Base-by-base conservation (phyloP, 352 stramenopile species). In the Phytopythium boreale region DNA sequence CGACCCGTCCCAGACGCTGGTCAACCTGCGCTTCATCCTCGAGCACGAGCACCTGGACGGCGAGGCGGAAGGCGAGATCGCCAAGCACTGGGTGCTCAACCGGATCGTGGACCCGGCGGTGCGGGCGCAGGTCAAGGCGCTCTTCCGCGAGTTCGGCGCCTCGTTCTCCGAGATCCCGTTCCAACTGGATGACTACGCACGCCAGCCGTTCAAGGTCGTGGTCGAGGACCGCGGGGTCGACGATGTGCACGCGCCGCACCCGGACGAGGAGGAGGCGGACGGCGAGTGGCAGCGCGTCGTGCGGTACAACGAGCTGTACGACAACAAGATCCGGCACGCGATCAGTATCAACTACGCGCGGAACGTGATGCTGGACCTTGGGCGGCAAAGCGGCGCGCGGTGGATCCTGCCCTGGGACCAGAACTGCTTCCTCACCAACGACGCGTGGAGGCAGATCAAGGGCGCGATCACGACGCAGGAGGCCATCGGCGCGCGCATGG, bases 321-420 rank as follows among this genome's bases (percentile, higher is more conserved):
- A 77, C 61, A 62, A 58, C 39, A 87, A 87, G 64, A 85, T 77
- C 59, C 69, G 75, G 37, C 82, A 82, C 51, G 76, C 72, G 9
- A 58, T 87, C 52, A 78, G 72, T 50, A 78, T 87, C 50, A 87
- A 87, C 50, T 58, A 61, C 4, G 79, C 76, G 29, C 72, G 76
- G 1, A 87, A 87, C 39, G 43, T 65, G 11, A 87, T 87, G 74
- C 46, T 85, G 12, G 74, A 76, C 20, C 71, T 85, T 39, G 76
- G 76, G 2, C 56, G 39, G 15, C 29, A 61, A 0, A 69, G 67
- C 41, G 74, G 76, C 17, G 76, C 74, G 39, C 70, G 61, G 20
- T 87, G 79, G 79, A 61, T 87, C 24, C 20, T 87, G 12, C 76
- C 78, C 0, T 87, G 78, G 76, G 79, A 85, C 59, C 76, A 87